Evolutionary conservation across 495 filamentous ascomycete genomes (phyloP), one percentile per base, ranked within the genome.

Genomic region (Tuber borchii): DNA sequence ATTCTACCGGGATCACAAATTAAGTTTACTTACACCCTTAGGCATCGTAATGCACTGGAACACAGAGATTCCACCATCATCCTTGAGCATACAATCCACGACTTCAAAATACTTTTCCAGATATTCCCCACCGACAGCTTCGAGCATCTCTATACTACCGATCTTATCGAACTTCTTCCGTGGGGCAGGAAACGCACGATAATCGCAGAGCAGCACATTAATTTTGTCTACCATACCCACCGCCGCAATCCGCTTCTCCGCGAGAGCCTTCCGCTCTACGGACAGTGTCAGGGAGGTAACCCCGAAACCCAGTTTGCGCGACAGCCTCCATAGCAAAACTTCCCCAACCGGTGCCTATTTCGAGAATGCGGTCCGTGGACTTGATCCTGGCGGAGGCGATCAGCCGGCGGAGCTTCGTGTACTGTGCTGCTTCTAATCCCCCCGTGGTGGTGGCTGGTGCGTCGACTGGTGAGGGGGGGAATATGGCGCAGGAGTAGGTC

Each of bases 1-100:
- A 83, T 37, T 84, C 74, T 51, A 5, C 45, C 19, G 22, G 48
- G 2, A 26, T 56, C 48, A 56, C 22, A 56, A 56, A n/a, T 26
- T 14, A 68, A 42, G 22, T 26, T 26, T 51, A 20, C 73, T 43
- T 76, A 79, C 71, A 75, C 68, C 86, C 79, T 93, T 89, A 1
- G 91, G 91, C 86, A 92, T 92, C 19, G 91, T 92, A 75, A 93
- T 93, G 74, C 91, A 91, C 82, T 93, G 91, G 79, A 93, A 91
- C 43, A 90, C 87, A 12, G 89, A 88, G 56, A 93, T 88, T 0
- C 91, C 91, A 4, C 88, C 88, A 0, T 90, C 86, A 22, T 81
- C 83, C 83, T 93, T 92, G 68, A 93, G 80, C 70, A 92, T 78
- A 72, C 82, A 81, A 76, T 91, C 84, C 16, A 93, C 84, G 76